These are phyloP conservation scores for Phlebiopsis flavidoalba DNA, from an alignment of 768 basidiomycete genomes.

Conservation along the genomic window DNA sequence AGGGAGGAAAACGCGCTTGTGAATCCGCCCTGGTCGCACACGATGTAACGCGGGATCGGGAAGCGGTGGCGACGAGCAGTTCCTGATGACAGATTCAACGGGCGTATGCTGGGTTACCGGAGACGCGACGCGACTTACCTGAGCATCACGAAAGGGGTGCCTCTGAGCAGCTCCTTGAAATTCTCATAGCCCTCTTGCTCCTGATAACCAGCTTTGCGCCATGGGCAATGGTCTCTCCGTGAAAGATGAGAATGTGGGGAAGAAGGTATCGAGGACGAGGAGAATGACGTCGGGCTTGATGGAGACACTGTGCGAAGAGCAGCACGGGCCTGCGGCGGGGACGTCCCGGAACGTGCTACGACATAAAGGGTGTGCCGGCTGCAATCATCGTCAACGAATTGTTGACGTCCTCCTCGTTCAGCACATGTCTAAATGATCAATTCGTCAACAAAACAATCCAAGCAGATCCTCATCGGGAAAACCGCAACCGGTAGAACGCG, in stretches of 20 bases:
- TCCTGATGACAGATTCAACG: slow-evolving; percentile 48
- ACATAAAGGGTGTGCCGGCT: slow-evolving; percentile 99
- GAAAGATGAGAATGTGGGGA: slow-evolving; percentile 99
- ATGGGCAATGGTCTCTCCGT: slow-evolving; percentile 94
- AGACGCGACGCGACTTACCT: slow-evolving; percentile 39
- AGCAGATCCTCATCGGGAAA: not conserved
- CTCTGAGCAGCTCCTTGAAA: slow-evolving; percentile 90
- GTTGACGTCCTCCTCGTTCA: slow-evolving; percentile 98
- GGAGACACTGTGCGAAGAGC: slow-evolving; percentile 93
- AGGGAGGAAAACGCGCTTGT: slow-evolving; percentile 95
- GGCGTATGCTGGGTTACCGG: slow-evolving; percentile 9
- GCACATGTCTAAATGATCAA: slow-evolving; percentile 60
- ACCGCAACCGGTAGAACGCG: slow-evolving; percentile 84
- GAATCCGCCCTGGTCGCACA: slow-evolving; percentile 95
- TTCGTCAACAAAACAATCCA: not conserved
- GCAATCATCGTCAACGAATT: slow-evolving; percentile 99
- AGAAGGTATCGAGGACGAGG: slow-evolving; percentile 97
- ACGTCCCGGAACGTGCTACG: slow-evolving; percentile 94
- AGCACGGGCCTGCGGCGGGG: slow-evolving; percentile 89
- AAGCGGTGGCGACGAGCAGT: slow-evolving; percentile 89
- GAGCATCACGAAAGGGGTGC: slow-evolving; percentile 84
- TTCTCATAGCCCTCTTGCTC: slow-evolving; percentile 99
- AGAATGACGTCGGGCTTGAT: slow-evolving; percentile 97
- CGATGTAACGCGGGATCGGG: slow-evolving; percentile 97
- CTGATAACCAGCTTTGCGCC: slow-evolving; percentile 98